Evolutionary conservation across 108 stramenopile genomes (phyloP).

Genomic region (Nitzschia sp.): DNA sequence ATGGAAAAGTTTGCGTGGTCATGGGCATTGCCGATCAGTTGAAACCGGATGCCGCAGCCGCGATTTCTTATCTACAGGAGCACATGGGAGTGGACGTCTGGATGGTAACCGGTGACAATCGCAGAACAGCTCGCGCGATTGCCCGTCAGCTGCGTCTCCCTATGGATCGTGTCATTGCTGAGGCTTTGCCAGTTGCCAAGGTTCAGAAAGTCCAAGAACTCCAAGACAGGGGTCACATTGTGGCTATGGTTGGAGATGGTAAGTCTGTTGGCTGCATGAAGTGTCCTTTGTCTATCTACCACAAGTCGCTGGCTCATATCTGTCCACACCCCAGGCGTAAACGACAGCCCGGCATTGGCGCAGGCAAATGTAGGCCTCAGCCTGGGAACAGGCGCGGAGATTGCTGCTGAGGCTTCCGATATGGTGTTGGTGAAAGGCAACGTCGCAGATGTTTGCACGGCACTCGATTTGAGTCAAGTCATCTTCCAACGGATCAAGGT

Average conservation of each 20-base stretch:
- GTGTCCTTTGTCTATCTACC: too few species aligned
- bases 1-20: conserved; percentile 64
- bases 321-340: too few species aligned
- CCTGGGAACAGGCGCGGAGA: conserved; percentile 95
- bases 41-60: conserved; percentile 74
- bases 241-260: conserved; percentile 98
- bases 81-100: conserved; percentile 87
- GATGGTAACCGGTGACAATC: conserved; percentile 98
- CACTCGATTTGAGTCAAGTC: conserved; percentile 84
- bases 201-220: conserved; percentile 70
- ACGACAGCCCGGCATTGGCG: conserved; percentile 95
- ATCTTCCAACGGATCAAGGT: conserved; percentile 89
- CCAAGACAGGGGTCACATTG: conserved; percentile 65
- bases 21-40: conserved; percentile 86
- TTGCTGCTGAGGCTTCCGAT: conserved; percentile 96
- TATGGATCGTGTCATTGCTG: conserved; percentile 74
- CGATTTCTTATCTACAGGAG: conserved; percentile 61
- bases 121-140: conserved; percentile 84
- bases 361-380: conserved; percentile 95
- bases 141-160: conserved; percentile 78
- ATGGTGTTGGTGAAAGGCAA: conserved; percentile 90
- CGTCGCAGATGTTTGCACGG: conserved; percentile 89
- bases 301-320: too few species aligned
- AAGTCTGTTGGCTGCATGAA: too few species aligned
- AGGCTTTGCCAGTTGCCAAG: conserved; percentile 90